phyloP scores from a whole-genome alignment of 108 stramenopile genomes.

The Nitzschia sp. region DNA sequence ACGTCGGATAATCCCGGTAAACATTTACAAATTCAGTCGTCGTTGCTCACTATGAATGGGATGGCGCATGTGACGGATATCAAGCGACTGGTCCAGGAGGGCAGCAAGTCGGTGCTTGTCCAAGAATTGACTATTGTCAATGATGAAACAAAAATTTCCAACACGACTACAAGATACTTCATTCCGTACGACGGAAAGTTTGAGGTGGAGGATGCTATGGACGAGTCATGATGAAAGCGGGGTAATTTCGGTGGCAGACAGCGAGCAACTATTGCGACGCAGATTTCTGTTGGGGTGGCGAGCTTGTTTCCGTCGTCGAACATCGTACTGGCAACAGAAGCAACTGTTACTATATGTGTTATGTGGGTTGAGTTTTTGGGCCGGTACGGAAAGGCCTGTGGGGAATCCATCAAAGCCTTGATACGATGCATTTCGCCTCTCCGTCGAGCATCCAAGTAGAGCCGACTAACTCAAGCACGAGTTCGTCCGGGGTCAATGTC shows the following conservation, averaged over 20 bases:
- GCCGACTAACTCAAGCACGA: too few species aligned
- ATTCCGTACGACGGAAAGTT: constrained; percentile 45
- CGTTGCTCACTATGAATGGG: constrained; percentile 83
- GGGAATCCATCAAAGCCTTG: too few species aligned
- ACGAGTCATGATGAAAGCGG: constrained; percentile 2
- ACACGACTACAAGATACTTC: constrained; percentile 76
- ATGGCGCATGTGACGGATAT: constrained; percentile 73
- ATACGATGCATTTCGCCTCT: too few species aligned
- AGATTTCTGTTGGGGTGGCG: too few species aligned
- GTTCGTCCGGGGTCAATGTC: too few species aligned
- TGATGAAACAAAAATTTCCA: constrained; percentile 55
- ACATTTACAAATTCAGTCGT: constrained; percentile 58
- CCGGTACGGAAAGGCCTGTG: too few species aligned
- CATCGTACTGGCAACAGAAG: too few species aligned
- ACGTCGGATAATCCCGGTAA: constrained; percentile 58
- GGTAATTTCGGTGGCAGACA: too few species aligned
- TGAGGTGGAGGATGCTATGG: constrained; percentile 17
- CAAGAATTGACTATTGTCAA: constrained; percentile 77
- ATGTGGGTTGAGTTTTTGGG: too few species aligned
- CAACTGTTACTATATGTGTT: too few species aligned
- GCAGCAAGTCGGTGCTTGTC: constrained; percentile 43
- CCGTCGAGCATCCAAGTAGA: too few species aligned
- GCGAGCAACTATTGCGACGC: constrained; percentile 3
- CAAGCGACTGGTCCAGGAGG: constrained; percentile 62
- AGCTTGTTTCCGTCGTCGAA: too few species aligned